phyloP scores from a whole-genome alignment of 73 alveolate species.

The Paramecium tetraurelia region DNA sequence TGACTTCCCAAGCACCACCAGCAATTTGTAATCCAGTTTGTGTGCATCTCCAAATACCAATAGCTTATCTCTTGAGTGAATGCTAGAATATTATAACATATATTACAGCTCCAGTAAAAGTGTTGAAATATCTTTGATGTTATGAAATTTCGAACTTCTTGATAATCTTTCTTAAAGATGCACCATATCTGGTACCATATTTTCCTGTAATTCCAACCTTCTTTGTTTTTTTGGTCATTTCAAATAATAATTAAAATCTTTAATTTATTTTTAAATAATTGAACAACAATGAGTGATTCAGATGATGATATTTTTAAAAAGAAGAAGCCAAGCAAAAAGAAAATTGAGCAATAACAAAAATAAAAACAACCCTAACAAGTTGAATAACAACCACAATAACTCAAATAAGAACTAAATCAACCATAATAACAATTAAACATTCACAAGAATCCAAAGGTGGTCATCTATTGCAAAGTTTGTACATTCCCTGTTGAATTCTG shows the following conservation, averaged over 20 bases:
- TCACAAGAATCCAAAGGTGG: neutral
- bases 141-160: conserved; percentile 93
- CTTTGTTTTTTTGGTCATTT: conserved; percentile 88
- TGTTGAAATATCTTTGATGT: conserved; percentile 84
- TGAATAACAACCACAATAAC: neutral
- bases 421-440: neutral
- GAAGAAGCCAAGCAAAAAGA: conserved; percentile 12
- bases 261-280: conserved; percentile 12
- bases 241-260: conserved; percentile 30
- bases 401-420: neutral
- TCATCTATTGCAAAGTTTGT: conserved; percentile 4
- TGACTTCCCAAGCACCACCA: conserved; percentile 89
- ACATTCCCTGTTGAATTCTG: conserved; percentile 45
- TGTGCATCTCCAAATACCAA: conserved; percentile 91
- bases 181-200: conserved; percentile 96
- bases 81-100: conserved; percentile 56
- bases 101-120: conserved; percentile 91
- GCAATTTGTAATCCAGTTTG: conserved; percentile 78
- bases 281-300: conserved; percentile 15
- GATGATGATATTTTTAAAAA: conserved; percentile 33
- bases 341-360: neutral
- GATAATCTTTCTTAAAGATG: conserved; percentile 91
- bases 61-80: conserved; percentile 81
- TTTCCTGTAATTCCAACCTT: conserved; percentile 96
- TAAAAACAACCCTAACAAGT: neutral